These are phyloP conservation scores for Penicillium sp. DNA, from an alignment of 2,329 filamentous ascomycete species.

Conservation along the genomic window DNA sequence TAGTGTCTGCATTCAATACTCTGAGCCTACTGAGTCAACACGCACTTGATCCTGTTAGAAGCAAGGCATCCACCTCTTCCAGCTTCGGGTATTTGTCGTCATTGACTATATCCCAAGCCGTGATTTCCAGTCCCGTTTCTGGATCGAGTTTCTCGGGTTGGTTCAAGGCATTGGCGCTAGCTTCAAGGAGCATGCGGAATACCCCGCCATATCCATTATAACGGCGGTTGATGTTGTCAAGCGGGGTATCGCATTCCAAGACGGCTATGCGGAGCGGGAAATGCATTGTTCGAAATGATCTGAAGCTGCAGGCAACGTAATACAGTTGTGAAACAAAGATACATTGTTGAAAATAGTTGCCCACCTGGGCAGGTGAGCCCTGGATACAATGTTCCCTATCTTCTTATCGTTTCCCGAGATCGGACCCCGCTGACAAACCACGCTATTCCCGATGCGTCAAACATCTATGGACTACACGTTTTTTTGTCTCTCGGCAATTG, in stretches of 20 bases:
- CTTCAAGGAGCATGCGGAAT: constrained; percentile 61
- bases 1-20: background rate
- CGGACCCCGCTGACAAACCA: background rate
- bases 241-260: constrained; percentile 81
- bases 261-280: constrained; percentile 73
- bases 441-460: background rate
- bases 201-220: constrained; percentile 73
- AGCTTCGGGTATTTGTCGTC: constrained; percentile 68
- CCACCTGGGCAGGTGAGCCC: background rate
- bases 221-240: constrained; percentile 61
- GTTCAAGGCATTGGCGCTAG: constrained; percentile 52
- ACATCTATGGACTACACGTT: background rate
- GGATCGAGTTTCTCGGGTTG: constrained; percentile 35
- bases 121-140: constrained; percentile 55
- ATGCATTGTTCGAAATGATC: constrained; percentile 27
- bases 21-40: constrained; percentile 10
- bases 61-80: constrained; percentile 73
- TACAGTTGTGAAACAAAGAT: background rate
- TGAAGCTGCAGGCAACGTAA: background rate
- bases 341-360: background rate
- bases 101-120: constrained; percentile 70
- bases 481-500: background rate
- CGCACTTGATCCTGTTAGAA: constrained; percentile 71
- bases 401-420: background rate
- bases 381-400: background rate